These are phyloP conservation scores for Trypanosoma vivax DNA, from an alignment of 208 protist genomes.

Conservation along the genomic window DNA sequence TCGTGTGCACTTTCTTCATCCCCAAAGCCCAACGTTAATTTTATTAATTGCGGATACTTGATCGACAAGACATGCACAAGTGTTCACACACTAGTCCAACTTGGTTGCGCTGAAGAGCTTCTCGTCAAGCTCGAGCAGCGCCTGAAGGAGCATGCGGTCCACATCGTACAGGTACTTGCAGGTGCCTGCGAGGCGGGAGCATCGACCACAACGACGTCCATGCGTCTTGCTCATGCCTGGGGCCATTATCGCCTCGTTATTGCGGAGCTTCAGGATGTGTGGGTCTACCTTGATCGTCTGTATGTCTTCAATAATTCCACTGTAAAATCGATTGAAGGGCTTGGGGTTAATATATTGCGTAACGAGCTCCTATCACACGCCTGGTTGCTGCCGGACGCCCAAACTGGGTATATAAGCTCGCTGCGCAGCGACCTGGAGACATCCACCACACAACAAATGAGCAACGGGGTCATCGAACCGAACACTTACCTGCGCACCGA, in stretches of 20 bases:
- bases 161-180: conserved; percentile 14
- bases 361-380: conserved; percentile 8
- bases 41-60: conserved; percentile 27
- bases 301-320: conserved; percentile 12
- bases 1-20: neutral
- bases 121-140: conserved; percentile 24
- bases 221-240: conserved; percentile 33
- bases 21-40: neutral
- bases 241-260: conserved; percentile 30
- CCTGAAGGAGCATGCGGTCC: conserved; percentile 19
- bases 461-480: neutral
- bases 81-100: conserved; percentile 45
- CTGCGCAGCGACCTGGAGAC: conserved; percentile 15
- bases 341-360: conserved; percentile 27
- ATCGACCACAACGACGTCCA: conserved; percentile 16
- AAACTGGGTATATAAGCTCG: conserved; percentile 24
- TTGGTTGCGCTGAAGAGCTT: conserved; percentile 14
- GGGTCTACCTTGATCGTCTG: conserved; percentile 47
- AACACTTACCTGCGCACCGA: neutral
- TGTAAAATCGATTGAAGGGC: conserved; percentile 19
- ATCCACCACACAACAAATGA: neutral
- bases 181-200: neutral
- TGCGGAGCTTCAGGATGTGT: conserved; percentile 40
- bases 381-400: conserved; percentile 33
- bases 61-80: conserved; percentile 39